Evolutionary conservation across 2,329 filamentous ascomycete genomes (phyloP).

Genomic region (Pseudogymnoascus sp.): DNA sequence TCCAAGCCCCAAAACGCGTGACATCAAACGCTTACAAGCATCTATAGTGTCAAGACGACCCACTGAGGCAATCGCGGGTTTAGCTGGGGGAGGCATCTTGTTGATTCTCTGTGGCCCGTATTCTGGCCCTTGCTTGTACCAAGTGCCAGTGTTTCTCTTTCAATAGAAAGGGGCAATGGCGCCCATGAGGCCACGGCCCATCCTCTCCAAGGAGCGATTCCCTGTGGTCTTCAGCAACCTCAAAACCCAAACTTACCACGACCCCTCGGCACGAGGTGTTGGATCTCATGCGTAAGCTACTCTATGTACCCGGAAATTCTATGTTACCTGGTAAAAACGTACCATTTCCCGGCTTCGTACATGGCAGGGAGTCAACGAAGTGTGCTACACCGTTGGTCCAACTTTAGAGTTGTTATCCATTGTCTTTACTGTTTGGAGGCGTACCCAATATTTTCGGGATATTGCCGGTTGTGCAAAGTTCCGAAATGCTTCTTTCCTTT

Average conservation of each 20-base stretch:
- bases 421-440: neutral
- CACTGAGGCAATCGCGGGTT: neutral
- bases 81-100: neutral
- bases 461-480: neutral
- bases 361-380: neutral
- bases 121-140: neutral
- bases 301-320: neutral
- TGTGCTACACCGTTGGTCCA: neutral
- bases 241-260: slow-evolving; percentile 64
- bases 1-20: neutral
- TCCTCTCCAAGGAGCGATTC: slow-evolving; percentile 64
- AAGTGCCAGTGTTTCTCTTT: neutral
- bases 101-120: neutral
- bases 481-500: neutral
- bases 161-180: slow-evolving; percentile 17
- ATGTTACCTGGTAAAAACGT: neutral
- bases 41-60: neutral
- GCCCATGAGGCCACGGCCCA: slow-evolving; percentile 38
- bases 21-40: neutral
- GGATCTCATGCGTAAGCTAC: slow-evolving; percentile 48
- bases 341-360: neutral
- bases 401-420: neutral
- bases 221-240: slow-evolving; percentile 56
- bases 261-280: slow-evolving; percentile 46
- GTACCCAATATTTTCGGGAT: neutral